A percentile compares a stretch with the other conserved stretches of the same genome.
These are phyloP conservation scores for Cercospora zeina DNA, from an alignment of 2,329 filamentous ascomycete genomes.

Conservation along the genomic window DNA sequence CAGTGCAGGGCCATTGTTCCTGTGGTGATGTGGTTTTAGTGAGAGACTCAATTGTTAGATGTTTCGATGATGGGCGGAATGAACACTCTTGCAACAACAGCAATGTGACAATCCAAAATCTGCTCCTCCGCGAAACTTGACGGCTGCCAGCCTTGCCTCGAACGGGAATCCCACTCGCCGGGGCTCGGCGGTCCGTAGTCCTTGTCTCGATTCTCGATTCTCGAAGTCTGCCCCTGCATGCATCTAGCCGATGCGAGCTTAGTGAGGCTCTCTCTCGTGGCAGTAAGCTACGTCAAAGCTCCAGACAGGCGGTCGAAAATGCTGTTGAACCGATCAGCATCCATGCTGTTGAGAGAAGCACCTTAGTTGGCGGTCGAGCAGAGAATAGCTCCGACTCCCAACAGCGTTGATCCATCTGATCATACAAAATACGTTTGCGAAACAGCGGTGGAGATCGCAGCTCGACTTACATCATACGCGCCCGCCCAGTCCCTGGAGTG, in stretches of 20 bases:
- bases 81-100: not conserved
- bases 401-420: slow-evolving; percentile 2
- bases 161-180: not conserved
- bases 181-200: slow-evolving; percentile 5
- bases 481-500: slow-evolving; percentile 11
- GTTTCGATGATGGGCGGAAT: not conserved
- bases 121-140: not conserved
- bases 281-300: slow-evolving; percentile 18
- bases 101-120: not conserved
- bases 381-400: not conserved
- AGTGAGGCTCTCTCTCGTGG: slow-evolving; percentile 8
- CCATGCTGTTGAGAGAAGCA: not conserved
- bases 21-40: not conserved
- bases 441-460: slow-evolving; percentile 7
- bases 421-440: slow-evolving; percentile 4
- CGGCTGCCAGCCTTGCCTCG: not conserved
- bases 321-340: slow-evolving; percentile 14
- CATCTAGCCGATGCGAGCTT: not conserved
- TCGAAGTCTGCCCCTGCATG: slow-evolving; percentile 5
- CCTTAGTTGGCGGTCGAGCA: not conserved
- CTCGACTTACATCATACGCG: slow-evolving; percentile 11
- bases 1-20: not conserved
- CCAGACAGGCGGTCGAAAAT: slow-evolving; percentile 8
- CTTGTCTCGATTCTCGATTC: too few relatives aligned
- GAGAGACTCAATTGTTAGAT: not conserved